Conservation (phyloP, 495 filamentous ascomycete species). For the Penicillium subrubescens region DNA sequence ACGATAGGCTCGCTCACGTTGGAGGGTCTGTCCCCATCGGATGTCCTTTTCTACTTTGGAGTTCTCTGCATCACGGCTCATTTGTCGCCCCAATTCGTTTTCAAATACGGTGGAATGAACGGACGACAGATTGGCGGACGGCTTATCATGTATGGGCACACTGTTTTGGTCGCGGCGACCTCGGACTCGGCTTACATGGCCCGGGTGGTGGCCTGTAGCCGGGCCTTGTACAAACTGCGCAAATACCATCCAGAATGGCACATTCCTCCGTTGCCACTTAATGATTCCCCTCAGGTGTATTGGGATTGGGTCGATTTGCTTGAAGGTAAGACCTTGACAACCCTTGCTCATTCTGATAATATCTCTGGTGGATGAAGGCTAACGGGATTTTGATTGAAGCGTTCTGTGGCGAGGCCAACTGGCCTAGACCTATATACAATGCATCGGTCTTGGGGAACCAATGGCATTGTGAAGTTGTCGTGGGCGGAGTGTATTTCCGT, state of each 20-base stretch:
- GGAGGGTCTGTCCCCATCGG: neutral
- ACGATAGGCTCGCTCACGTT: neutral
- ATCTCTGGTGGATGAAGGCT: neutral
- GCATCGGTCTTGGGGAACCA: neutral
- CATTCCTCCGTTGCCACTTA: conserved; percentile 30
- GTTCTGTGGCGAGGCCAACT: conserved; percentile 24
- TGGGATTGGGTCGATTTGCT: conserved; percentile 38
- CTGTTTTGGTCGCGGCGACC: conserved; percentile 19
- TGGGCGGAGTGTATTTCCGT: conserved; percentile 15
- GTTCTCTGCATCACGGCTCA: conserved; percentile 27
- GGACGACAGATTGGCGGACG: conserved; percentile 23
- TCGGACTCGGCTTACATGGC: conserved; percentile 15
- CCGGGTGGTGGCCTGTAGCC: conserved; percentile 32
- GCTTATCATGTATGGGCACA: conserved; percentile 39
- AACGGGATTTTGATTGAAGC: conserved; percentile 14
- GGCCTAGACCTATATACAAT: conserved; percentile 21
- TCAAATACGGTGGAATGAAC: conserved; percentile 15
- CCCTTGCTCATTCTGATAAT: neutral
- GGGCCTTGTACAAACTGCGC: conserved; percentile 27
- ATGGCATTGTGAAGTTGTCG: conserved; percentile 30
- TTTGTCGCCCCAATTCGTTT: conserved; percentile 31
- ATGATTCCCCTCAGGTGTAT: conserved; percentile 9
- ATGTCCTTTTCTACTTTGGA: conserved; percentile 39
- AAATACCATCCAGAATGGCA: conserved; percentile 27
- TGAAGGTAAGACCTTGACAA: conserved; percentile 25